These are phyloP conservation scores for Colletotrichum nymphaeae DNA, from an alignment of 2,329 filamentous ascomycete genomes.

Conservation along the genomic window DNA sequence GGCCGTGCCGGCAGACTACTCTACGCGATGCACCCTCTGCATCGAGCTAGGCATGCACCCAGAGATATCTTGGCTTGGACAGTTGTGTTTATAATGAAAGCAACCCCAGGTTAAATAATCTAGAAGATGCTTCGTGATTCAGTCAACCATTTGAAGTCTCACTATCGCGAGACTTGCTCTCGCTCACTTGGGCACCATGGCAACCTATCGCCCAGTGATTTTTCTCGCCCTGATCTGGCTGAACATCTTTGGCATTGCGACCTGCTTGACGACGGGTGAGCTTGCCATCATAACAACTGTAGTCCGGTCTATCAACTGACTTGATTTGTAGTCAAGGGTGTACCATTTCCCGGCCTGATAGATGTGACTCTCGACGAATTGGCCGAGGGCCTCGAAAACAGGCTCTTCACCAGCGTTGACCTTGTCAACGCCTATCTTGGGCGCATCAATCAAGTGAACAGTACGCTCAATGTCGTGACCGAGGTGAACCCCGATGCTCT, in stretches of 20 bases:
- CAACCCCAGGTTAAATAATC: background rate
- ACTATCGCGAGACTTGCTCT: too few species aligned
- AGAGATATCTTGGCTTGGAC: background rate
- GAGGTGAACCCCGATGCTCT: slow-evolving; percentile 51
- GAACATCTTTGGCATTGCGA: background rate
- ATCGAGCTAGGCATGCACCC: slow-evolving; percentile 5
- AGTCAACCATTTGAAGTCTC: background rate
- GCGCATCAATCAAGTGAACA: slow-evolving; percentile 42
- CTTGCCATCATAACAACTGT: background rate
- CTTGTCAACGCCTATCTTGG: slow-evolving; percentile 45
- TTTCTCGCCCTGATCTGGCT: slow-evolving; percentile 18
- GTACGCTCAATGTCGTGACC: slow-evolving; percentile 44
- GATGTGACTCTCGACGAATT: slow-evolving; percentile 49
- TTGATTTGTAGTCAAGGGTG: slow-evolving; percentile 5
- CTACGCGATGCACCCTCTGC: slow-evolving; percentile 16
- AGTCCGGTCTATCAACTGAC: background rate
- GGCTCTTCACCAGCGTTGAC: slow-evolving; percentile 50
- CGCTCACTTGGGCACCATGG: background rate
- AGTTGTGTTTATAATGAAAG: background rate
- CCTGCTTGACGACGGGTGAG: slow-evolving; percentile 25
- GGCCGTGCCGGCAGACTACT: slow-evolving; percentile 2
- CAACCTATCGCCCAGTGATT: background rate
- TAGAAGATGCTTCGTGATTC: too few species aligned
- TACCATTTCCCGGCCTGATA: slow-evolving; percentile 45
- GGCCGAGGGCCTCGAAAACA: slow-evolving; percentile 42